Evolutionary conservation across 176 grass and related monocot genomes (phyloP).

Genomic region (Carex parvula): DNA sequence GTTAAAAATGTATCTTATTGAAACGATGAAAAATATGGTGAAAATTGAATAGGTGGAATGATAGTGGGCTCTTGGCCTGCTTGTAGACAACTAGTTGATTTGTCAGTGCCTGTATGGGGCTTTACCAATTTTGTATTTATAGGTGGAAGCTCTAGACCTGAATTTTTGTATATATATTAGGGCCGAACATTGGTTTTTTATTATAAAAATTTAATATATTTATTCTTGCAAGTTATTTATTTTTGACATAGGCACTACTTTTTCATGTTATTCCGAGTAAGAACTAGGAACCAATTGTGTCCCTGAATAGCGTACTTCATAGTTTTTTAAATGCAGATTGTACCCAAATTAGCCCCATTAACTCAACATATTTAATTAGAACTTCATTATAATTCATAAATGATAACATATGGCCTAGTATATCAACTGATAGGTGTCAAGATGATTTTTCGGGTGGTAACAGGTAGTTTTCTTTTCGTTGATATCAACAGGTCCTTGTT

Average conservation of each 20-base stretch:
- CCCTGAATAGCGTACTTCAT: not conserved
- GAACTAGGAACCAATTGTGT: not conserved
- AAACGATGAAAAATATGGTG: not conserved
- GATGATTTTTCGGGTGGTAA: not conserved
- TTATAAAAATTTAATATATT: not conserved
- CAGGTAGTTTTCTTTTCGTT: too few species aligned
- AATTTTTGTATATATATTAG: slow-evolving; percentile 27
- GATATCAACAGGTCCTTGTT: not conserved
- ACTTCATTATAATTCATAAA: not conserved
- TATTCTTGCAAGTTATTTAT: not conserved
- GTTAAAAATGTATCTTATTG: not conserved
- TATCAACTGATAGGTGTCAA: not conserved
- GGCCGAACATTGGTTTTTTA: not conserved
- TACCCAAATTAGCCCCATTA: not conserved
- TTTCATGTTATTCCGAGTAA: not conserved
- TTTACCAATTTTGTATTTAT: slow-evolving; percentile 57
- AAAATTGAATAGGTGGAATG: not conserved
- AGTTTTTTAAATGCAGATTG: not conserved
- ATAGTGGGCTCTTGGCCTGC: not conserved
- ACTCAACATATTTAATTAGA: not conserved
- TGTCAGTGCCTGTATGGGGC: not conserved
- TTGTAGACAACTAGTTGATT: not conserved
- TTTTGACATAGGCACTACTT: not conserved
- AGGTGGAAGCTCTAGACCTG: slow-evolving; percentile 27
- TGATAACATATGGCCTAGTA: not conserved